These are phyloP conservation scores for Antitrichia curtipendula DNA, from an alignment of 225 moss, liverwort and hornwort species.

Conservation along the genomic window DNA sequence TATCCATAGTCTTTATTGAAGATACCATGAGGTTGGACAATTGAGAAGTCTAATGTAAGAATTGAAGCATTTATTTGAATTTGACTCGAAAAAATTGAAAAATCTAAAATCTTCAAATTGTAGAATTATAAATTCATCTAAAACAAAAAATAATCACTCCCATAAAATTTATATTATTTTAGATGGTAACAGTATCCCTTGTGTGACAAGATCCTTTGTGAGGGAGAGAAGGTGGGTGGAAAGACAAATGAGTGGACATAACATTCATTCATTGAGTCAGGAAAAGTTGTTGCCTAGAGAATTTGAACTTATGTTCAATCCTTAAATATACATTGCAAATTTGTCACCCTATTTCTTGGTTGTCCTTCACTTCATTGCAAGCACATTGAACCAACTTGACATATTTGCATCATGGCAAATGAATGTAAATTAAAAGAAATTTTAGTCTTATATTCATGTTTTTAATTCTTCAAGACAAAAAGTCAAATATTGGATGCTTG, in stretches of 20 bases:
- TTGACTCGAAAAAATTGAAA: not conserved
- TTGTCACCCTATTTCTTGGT: too few relatives aligned
- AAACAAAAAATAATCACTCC: too few relatives aligned
- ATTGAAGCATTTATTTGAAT: not conserved
- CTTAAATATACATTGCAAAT: too few relatives aligned
- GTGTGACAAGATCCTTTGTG: fast-evolving
- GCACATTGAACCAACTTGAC: not conserved
- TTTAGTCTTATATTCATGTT: not conserved
- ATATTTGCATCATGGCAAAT: not conserved
- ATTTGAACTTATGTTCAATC: too few relatives aligned
- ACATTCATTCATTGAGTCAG: too few relatives aligned
- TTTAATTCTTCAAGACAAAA: too few relatives aligned
- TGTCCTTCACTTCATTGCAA: not conserved
- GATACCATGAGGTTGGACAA: not conserved
- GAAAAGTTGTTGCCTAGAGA: not conserved
- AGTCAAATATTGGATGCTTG: not conserved
- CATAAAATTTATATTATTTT: not conserved
- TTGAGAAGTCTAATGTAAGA: not conserved
- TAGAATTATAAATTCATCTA: not conserved
- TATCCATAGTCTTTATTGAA: not conserved
- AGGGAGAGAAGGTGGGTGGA: fast-evolving
- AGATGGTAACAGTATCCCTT: not conserved
- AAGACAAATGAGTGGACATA: fast-evolving
- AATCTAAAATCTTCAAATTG: not conserved
- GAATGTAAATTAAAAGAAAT: not conserved